Base-by-base conservation (phyloP, 768 basidiomycete genomes). In the Russula sp. region DNA sequence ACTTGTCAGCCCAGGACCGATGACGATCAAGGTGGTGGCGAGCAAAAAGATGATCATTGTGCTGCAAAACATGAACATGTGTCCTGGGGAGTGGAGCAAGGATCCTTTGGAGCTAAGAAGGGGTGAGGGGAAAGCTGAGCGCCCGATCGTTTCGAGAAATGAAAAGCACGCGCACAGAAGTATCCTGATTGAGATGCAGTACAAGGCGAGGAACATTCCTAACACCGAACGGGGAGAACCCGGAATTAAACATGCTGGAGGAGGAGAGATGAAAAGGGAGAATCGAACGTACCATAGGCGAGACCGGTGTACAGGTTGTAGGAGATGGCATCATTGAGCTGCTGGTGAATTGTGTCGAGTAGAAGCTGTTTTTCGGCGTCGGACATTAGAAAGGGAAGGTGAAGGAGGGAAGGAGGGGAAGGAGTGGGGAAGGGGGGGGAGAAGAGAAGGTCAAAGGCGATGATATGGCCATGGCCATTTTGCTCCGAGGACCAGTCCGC, bases 251-350 rank as follows among this genome's bases (percentile, higher is more conserved):
- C 8, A 14, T 22, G 32, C 16, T 4, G 10, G 5, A 22, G 9
- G 5, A 10, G 32, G 3, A 10, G 32, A 5, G 3, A 10, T 3
- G 1, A 7, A 13, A 29, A 11, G 16, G 11, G 13, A 2, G 34
- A 11, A 3, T 14, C 7, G 35, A 35, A 41, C 61, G 45, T 18
- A 63, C 62, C 62, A 29, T 59, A 63, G 18, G 62, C 62, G 13
- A 63, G 20, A 20, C 62, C 62, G 6, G 52, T 55, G 39, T 48
- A 63, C 20, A 63, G 58, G n/a, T 63, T 59, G 41, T 59, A 59
- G 7, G 47, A 20, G 36, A 63, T 42, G 34, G 52, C 62, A 59
- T 59, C 3, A 2, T 47, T n/a, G 34, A 63, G 53, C 18, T 59
- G 58, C 3, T 2, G 1, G 22, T 55, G 58, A 10, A 63, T 49